Percentiles rank a stretch among this genome's conserved stretches.
phyloP scores from a whole-genome alignment of 257 asterid species.

The Ballota nigra region DNA sequence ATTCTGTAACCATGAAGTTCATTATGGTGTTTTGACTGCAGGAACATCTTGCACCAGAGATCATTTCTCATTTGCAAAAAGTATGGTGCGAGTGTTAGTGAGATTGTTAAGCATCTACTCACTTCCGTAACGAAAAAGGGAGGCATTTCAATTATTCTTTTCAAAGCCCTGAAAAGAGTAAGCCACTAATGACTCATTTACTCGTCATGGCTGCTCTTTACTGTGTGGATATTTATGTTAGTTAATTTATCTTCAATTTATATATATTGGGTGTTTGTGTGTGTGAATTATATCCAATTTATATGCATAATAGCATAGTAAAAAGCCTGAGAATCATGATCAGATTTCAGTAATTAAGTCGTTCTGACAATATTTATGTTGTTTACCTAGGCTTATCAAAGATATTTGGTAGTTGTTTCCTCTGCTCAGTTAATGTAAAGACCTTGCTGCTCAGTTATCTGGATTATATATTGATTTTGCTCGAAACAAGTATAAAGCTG shows the following conservation, averaged over 20 bases:
- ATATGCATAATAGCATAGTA: no score
- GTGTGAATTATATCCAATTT: no score
- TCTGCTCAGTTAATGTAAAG: no score
- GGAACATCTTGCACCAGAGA: no score
- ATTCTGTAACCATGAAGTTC: conserved; percentile 15
- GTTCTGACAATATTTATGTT: conserved; percentile 17
- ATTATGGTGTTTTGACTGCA: conserved; percentile 21
- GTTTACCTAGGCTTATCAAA: conserved; percentile 60
- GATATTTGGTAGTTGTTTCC: no score
- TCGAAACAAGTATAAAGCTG: conserved; percentile 75
- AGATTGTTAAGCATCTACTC: conserved; percentile 82
- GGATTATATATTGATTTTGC: conserved; percentile 74
- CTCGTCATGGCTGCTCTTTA: no score
- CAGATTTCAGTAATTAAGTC: conserved; percentile 1
- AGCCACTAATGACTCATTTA: no score
- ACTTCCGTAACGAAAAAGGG: conserved; percentile 68
- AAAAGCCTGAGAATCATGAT: not conserved
- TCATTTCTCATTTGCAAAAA: no score
- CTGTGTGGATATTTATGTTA: no score
- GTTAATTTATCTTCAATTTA: no score
- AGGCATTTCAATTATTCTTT: conserved; percentile 52
- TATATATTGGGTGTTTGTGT: no score
- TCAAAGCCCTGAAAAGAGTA: conserved; percentile 77
- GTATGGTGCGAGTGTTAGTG: conserved; percentile 66
- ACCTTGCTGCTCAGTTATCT: conserved; percentile 81